Evolutionary conservation across 805 yeast species (phyloP).

Genomic region (Zygotorulaspora sp.): DNA sequence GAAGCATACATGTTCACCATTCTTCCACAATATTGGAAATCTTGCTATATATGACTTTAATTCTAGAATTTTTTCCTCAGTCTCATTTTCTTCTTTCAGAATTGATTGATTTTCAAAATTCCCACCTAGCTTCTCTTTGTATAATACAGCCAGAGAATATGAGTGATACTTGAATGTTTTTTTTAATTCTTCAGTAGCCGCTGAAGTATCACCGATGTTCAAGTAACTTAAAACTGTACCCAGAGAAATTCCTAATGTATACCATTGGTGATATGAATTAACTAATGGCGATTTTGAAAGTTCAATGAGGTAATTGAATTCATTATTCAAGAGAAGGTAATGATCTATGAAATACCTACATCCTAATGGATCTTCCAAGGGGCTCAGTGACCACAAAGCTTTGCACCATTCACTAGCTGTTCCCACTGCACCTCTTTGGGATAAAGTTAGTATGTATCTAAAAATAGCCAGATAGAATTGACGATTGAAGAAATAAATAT

Average conservation of each 20-base stretch:
- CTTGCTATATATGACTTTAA: conserved; percentile 58
- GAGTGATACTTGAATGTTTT: conserved; percentile 56
- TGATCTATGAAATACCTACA: conserved; percentile 78
- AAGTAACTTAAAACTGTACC: conserved; percentile 62
- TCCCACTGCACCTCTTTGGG: conserved; percentile 69
- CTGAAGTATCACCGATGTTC: conserved; percentile 36
- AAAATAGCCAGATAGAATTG: conserved; percentile 71
- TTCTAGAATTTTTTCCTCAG: conserved; percentile 32
- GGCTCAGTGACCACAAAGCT: conserved; percentile 61
- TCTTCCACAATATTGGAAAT: conserved; percentile 53
- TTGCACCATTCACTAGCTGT: conserved; percentile 79
- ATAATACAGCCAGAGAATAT: conserved; percentile 37
- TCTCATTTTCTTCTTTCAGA: conserved; percentile 23
- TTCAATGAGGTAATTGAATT: conserved; percentile 57
- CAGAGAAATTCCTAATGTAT: conserved; percentile 65
- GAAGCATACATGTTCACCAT: conserved; percentile 43
- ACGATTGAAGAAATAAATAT: conserved; percentile 67
- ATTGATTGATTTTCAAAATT: conserved; percentile 14
- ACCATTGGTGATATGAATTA: conserved; percentile 59
- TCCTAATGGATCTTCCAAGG: conserved; percentile 80
- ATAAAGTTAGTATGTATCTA: conserved; percentile 62
- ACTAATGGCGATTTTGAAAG: conserved; percentile 53
- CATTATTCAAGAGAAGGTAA: conserved; percentile 63
- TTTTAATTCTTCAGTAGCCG: conserved; percentile 47
- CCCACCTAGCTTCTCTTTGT: conserved; percentile 25